A percentile compares a stretch with the other conserved stretches of the same genome.
Conservation (phyloP, 2,329 filamentous ascomycete species). For the Exophiala sp. region DNA sequence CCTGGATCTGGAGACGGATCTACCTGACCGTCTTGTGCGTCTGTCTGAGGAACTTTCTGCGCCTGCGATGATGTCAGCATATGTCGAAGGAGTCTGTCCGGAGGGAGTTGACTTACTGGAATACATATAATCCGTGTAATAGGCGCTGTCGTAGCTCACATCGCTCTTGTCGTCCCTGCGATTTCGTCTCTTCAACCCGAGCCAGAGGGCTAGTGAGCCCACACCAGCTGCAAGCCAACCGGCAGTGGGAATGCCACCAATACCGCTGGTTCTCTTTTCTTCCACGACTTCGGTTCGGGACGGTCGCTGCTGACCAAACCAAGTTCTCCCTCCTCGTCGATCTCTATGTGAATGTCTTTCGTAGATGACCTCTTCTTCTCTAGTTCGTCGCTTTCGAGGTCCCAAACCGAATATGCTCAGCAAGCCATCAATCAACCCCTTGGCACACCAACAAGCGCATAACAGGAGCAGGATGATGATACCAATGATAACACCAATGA, state of each 20-base stretch:
- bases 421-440: slow-evolving; percentile 38
- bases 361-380: slow-evolving; percentile 37
- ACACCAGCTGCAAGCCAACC: slow-evolving; percentile 42
- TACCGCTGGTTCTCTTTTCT: slow-evolving; percentile 35
- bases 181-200: slow-evolving; percentile 44
- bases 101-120: slow-evolving; percentile 37
- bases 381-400: slow-evolving; percentile 31
- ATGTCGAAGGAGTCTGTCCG: slow-evolving; percentile 12
- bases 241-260: slow-evolving; percentile 38
- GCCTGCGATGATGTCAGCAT: slow-evolving; percentile 31
- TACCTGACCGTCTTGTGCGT: slow-evolving; percentile 33
- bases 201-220: slow-evolving; percentile 43
- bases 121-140: slow-evolving; percentile 40
- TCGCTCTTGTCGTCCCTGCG: slow-evolving; percentile 37
- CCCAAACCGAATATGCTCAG: slow-evolving; percentile 43
- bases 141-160: slow-evolving; percentile 37
- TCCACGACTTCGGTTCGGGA: slow-evolving; percentile 29
- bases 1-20: slow-evolving; percentile 30
- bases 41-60: slow-evolving; percentile 43
- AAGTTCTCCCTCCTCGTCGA: slow-evolving; percentile 31
- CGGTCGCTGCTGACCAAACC: slow-evolving; percentile 36
- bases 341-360: slow-evolving; percentile 32
- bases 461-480: slow-evolving; percentile 44
- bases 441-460: slow-evolving; percentile 44
- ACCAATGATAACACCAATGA: slow-evolving; percentile 47